Percentiles rank a stretch among this genome's conserved stretches.
Evolutionary conservation across 371 early-diverging fungal species (phyloP).

Genomic region (Amoeboaphelidium occidentale): DNA sequence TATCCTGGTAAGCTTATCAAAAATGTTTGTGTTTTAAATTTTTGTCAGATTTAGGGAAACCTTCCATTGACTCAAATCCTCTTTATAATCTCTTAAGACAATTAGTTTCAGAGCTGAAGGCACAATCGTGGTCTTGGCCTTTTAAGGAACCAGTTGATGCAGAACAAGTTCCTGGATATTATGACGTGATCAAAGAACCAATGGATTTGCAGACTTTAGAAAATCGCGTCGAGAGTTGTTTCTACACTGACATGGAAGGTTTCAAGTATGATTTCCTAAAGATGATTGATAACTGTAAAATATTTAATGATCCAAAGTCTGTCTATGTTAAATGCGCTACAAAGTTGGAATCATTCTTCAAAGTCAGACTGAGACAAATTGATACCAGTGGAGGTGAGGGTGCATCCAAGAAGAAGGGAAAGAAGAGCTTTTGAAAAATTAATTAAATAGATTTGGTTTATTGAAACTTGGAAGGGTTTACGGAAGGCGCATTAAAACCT

Average conservation of each 20-base stretch:
- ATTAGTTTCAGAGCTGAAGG: constrained; percentile 46
- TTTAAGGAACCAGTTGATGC: constrained; percentile 87
- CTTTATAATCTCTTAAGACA: constrained; percentile 39
- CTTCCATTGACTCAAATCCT: constrained; percentile 7
- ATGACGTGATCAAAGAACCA: constrained; percentile 84
- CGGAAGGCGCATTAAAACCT: too few species aligned
- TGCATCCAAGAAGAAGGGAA: too few species aligned
- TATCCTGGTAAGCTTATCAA: too few species aligned
- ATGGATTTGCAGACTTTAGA: constrained; percentile 79
- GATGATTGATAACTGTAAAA: constrained; percentile 63
- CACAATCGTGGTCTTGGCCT: constrained; percentile 78
- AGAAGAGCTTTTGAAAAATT: too few species aligned
- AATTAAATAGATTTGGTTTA: too few species aligned
- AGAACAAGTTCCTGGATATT: constrained; percentile 72
- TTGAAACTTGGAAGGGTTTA: too few species aligned
- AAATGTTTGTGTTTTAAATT: too few species aligned
- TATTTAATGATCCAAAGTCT: constrained; percentile 54
- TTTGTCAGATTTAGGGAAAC: constrained; percentile 2
- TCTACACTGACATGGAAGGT: constrained; percentile 38
- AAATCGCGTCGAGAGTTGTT: constrained; percentile 38
- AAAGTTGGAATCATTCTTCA: constrained; percentile 21
- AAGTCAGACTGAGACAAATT: constrained; percentile 10
- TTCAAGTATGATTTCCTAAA: constrained; percentile 49
- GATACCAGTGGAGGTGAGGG: too few species aligned
- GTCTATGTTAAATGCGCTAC: constrained; percentile 54